Conservation (phyloP, 2,329 filamentous ascomycete genomes). For the Fusarium sambucinum region DNA sequence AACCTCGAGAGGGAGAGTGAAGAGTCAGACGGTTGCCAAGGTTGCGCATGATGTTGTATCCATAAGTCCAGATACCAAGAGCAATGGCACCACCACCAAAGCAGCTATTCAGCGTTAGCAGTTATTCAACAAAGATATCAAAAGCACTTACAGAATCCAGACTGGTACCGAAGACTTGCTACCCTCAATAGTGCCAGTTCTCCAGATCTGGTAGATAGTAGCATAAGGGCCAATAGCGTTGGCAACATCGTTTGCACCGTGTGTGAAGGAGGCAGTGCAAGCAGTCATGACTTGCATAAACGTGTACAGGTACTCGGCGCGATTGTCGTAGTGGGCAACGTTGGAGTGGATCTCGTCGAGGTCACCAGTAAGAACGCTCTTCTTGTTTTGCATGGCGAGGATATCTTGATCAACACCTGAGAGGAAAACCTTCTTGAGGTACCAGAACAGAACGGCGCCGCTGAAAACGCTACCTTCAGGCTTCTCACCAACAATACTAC, state of each 20-base stretch:
- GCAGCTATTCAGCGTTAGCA: conserved; percentile 42
- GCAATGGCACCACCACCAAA: conserved; percentile 65
- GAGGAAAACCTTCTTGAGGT: conserved; percentile 43
- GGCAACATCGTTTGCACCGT: conserved; percentile 75
- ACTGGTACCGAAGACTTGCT: conserved; percentile 65
- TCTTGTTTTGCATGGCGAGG: conserved; percentile 50
- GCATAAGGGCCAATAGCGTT: conserved; percentile 74
- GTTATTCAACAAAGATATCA: accelerated
- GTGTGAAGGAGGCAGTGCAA: conserved; percentile 72
- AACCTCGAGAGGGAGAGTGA: conserved; percentile 70
- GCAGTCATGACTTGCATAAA: conserved; percentile 73
- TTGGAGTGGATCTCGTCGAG: conserved; percentile 67
- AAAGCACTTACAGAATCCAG: conserved; percentile 64
- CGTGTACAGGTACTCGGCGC: conserved; percentile 68
- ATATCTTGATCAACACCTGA: conserved; percentile 48
- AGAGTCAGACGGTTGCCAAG: conserved; percentile 72
- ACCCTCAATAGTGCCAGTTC: conserved; percentile 57
- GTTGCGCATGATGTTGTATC: conserved; percentile 74
- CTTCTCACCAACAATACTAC: conserved; percentile 39
- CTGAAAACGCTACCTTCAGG: conserved; percentile 32
- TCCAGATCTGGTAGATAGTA: conserved; percentile 72
- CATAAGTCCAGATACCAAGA: conserved; percentile 71
- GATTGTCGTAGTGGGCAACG: conserved; percentile 71
- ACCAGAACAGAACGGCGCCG: conserved; percentile 42
- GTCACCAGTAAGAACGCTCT: conserved; percentile 65